These are phyloP conservation scores for Lumnitzera littorea DNA, from an alignment of 345 rosid species.

Conservation along the genomic window DNA sequence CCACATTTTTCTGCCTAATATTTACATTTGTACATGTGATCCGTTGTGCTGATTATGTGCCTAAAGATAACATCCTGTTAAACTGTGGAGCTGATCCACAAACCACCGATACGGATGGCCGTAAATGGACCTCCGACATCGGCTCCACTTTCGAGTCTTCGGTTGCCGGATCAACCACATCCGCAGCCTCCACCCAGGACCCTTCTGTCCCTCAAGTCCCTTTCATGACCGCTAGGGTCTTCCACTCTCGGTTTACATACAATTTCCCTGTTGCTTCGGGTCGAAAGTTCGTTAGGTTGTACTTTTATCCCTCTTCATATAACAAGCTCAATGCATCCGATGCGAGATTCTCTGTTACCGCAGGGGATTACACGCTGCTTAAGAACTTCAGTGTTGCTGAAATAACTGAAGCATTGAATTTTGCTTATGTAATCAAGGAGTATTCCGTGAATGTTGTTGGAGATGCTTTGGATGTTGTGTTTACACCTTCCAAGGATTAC, in stretches of 20 bases:
- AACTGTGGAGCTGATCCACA: constrained; percentile 62
- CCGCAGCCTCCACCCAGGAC: constrained; percentile 54
- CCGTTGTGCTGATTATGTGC: constrained; percentile 47
- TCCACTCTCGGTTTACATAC: constrained; percentile 56
- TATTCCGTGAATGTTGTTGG: constrained; percentile 49
- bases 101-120: constrained; percentile 35
- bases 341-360: constrained; percentile 53
- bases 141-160: constrained; percentile 48
- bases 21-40: constrained; percentile 11
- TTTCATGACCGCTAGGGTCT: constrained; percentile 70
- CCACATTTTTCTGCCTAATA: neutral
- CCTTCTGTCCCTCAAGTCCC: constrained; percentile 61
- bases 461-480: constrained; percentile 42
- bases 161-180: constrained; percentile 28
- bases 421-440: constrained; percentile 56
- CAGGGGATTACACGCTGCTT: constrained; percentile 55
- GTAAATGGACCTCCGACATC: constrained; percentile 63
- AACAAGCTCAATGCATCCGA: constrained; percentile 40
- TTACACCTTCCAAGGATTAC: constrained; percentile 39
- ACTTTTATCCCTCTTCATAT: constrained; percentile 71
- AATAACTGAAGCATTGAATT: constrained; percentile 52
- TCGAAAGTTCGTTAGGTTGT: constrained; percentile 62
- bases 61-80: constrained; percentile 55
- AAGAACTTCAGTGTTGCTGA: constrained; percentile 76
- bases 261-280: constrained; percentile 68